Conservation (phyloP, 768 basidiomycete genomes). For the Leucocoprinus birnbaumii region DNA sequence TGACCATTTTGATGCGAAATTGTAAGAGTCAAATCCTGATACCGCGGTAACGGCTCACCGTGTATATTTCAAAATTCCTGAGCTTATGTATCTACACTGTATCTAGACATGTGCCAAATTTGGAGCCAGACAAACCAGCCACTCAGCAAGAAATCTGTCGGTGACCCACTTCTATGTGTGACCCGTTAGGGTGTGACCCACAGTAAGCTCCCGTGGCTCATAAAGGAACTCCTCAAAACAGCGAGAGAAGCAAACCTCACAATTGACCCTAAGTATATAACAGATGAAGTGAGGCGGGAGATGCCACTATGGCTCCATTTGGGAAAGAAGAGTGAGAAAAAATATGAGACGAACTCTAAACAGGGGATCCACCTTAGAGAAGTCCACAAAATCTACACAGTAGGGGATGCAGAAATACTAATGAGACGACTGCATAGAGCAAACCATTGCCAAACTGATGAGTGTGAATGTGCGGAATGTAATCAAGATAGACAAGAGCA, state of each 20-base stretch:
- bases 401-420: constrained; percentile 13
- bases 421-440: not conserved
- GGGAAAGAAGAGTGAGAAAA: constrained; percentile 5
- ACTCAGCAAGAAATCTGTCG: no score
- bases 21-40: no score
- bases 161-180: no score
- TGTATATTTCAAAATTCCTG: no score
- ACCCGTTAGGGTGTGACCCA: no score
- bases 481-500: not conserved
- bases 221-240: constrained; percentile 16
- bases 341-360: not conserved
- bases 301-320: constrained; percentile 32
- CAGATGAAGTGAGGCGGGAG: constrained; percentile 4
- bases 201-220: no score
- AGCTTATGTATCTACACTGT: no score
- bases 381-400: constrained; percentile 14
- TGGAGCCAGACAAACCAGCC: no score
- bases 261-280: constrained; percentile 14
- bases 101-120: no score
- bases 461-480: constrained; percentile 12
- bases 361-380: constrained; percentile 14
- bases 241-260: constrained; percentile 20
- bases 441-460: not conserved
- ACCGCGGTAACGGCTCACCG: no score
- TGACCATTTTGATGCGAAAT: no score